Evolutionary conservation across 352 stramenopile species (phyloP).

Genomic region (Aphanomyces astaci): DNA sequence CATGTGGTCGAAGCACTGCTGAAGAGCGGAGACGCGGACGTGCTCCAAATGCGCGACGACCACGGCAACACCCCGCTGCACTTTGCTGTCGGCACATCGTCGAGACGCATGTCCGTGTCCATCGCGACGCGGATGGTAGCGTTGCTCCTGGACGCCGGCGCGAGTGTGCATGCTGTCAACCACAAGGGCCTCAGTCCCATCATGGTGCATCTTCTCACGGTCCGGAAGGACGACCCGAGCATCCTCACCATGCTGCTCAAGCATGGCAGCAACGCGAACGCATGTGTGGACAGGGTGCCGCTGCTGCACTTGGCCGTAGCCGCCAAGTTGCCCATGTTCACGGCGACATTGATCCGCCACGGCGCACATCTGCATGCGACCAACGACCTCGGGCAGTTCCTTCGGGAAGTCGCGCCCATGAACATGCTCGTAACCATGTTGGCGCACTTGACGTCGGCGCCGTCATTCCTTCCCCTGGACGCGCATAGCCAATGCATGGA

Average conservation of each 20-base stretch:
- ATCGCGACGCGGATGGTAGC: constrained; percentile 31
- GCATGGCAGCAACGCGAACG: constrained; percentile 45
- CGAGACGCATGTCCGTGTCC: constrained; percentile 37
- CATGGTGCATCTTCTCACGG: constrained; percentile 69
- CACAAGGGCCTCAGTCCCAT: constrained; percentile 58
- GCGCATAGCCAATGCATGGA: constrained; percentile 68
- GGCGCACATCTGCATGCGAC: constrained; percentile 51
- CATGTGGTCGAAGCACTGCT: constrained; percentile 65
- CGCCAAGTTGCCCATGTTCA: constrained; percentile 44
- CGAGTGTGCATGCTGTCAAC: constrained; percentile 44
- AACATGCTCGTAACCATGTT: constrained; percentile 63
- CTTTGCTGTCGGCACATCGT: constrained; percentile 60
- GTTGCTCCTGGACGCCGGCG: constrained; percentile 43
- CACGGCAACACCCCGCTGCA: constrained; percentile 79
- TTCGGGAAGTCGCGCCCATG: constrained; percentile 58
- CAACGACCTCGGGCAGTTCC: constrained; percentile 67
- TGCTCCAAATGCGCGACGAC: constrained; percentile 60
- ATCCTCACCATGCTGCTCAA: constrained; percentile 61
- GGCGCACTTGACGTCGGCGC: constrained; percentile 44
- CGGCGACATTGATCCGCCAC: constrained; percentile 50
- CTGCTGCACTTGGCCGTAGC: constrained; percentile 52
- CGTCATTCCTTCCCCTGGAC: constrained; percentile 38
- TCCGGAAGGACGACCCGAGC: constrained; percentile 62
- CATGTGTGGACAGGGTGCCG: constrained; percentile 51
- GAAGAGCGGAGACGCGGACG: constrained; percentile 57